Percentiles rank a stretch among this genome's conserved stretches.
These are phyloP conservation scores for Euphorbia pulcherrima DNA, from an alignment of 345 rosid species.

Conservation along the genomic window DNA sequence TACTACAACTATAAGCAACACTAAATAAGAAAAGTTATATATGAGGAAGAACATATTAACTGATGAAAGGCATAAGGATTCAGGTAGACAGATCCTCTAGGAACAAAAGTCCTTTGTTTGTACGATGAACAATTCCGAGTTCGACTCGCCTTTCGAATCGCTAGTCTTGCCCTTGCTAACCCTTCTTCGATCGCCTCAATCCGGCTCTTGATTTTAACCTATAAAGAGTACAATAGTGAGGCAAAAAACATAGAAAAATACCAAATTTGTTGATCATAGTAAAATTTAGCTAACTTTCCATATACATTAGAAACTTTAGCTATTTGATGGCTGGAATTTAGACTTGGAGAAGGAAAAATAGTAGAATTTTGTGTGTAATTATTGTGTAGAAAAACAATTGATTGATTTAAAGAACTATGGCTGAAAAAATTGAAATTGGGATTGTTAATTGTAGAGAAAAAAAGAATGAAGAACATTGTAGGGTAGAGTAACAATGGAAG, in stretches of 20 bases:
- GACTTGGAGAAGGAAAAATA: conserved; percentile 1
- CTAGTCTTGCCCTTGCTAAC: conserved; percentile 57
- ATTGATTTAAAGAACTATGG: conserved; percentile 9
- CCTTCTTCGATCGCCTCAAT: conserved; percentile 50
- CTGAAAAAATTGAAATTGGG: conserved; percentile 25
- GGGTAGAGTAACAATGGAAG: conserved; percentile 39
- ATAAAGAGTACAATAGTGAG: neutral
- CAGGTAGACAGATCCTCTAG: conserved; percentile 50
- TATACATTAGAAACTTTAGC: neutral
- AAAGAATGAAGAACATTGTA: conserved; percentile 37
- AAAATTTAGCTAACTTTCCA: neutral
- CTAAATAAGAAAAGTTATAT: too few relatives aligned
- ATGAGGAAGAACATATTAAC: conserved; percentile 34
- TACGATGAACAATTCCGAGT: conserved; percentile 25
- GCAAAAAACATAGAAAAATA: neutral
- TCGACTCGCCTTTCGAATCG: conserved; percentile 44
- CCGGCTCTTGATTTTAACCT: conserved; percentile 23
- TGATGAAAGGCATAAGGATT: conserved; percentile 64
- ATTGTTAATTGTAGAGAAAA: conserved; percentile 29
- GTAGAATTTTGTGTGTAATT: neutral
- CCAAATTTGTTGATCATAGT: neutral
- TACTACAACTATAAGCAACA: too few relatives aligned
- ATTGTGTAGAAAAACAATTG: neutral
- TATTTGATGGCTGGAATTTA: neutral
- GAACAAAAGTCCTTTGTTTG: conserved; percentile 27